These are phyloP conservation scores for Cutaneotrichosporon cavernicola DNA, from an alignment of 1,284 basidiomycete genomes.

Conservation along the genomic window DNA sequence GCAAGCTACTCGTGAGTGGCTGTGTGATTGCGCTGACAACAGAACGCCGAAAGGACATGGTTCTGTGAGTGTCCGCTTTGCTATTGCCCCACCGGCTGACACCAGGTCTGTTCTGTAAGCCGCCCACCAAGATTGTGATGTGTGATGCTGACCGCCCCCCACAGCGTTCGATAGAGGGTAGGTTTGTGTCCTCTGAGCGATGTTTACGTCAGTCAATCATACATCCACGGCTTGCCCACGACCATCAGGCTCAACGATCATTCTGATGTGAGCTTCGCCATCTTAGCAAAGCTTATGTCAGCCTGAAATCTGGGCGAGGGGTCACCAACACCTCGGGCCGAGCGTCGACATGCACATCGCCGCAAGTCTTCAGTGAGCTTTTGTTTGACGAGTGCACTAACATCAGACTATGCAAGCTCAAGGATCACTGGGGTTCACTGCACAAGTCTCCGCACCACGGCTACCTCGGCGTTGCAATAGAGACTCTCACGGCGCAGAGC, in stretches of 20 bases:
- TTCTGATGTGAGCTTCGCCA: conserved; percentile 28
- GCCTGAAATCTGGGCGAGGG: conserved; percentile 38
- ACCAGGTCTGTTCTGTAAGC: conserved; percentile 34
- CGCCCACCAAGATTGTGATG: neutral
- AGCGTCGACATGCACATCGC: conserved; percentile 43
- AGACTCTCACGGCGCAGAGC: conserved; percentile 31
- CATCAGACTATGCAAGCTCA: conserved; percentile 36
- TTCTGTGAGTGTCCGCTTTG: conserved; percentile 32
- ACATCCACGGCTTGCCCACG: conserved; percentile 35
- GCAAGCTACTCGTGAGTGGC: conserved; percentile 27
- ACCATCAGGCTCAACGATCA: conserved; percentile 34
- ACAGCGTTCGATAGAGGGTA: conserved; percentile 40
- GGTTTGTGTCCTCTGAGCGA: conserved; percentile 3
- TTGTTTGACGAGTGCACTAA: neutral
- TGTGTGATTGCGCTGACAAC: neutral
- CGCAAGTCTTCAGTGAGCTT: conserved; percentile 35
- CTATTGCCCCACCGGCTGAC: conserved; percentile 2
- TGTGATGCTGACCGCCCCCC: neutral
- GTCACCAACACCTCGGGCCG: conserved; percentile 35
- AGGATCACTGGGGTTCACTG: conserved; percentile 41
- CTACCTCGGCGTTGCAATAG: conserved; percentile 35
- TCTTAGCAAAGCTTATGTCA: conserved; percentile 10
- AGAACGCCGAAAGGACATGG: conserved; percentile 44
- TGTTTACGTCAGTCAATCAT: conserved; percentile 26
- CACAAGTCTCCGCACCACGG: conserved; percentile 29